Evolutionary conservation across 2,329 filamentous ascomycete species (phyloP).

Genomic region (Magnaporthales sp.): DNA sequence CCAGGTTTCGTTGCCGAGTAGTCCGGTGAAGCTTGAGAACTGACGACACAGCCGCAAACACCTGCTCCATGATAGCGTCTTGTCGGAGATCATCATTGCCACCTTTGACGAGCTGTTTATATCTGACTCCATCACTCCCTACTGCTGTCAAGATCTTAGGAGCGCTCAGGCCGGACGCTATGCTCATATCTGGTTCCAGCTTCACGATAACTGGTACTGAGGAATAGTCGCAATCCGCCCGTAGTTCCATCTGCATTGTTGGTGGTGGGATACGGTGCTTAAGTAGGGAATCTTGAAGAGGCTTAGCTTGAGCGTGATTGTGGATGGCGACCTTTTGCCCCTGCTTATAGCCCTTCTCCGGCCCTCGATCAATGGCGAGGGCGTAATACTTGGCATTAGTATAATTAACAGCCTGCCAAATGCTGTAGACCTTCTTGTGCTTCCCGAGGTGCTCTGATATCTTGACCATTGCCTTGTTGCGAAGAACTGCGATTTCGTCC

Average conservation of each 20-base stretch:
- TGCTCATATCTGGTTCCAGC: constrained; percentile 68
- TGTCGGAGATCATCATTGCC: constrained; percentile 94
- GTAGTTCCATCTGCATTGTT: constrained; percentile 74
- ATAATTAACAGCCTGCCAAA: constrained; percentile 66
- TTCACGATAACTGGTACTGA: constrained; percentile 63
- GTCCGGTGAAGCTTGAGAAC: constrained; percentile 78
- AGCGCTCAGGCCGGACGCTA: constrained; percentile 83
- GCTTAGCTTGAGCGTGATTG: constrained; percentile 53
- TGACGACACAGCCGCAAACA: constrained; percentile 91
- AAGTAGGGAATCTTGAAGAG: constrained; percentile 53
- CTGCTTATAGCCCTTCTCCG: constrained; percentile 53
- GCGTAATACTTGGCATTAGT: constrained; percentile 59
- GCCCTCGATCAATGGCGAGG: constrained; percentile 57
- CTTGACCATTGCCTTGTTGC: constrained; percentile 62
- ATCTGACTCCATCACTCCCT: constrained; percentile 67
- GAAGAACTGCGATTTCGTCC: constrained; percentile 66
- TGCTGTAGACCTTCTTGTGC: constrained; percentile 37
- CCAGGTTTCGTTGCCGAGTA: constrained; percentile 80
- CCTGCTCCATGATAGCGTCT: constrained; percentile 98
- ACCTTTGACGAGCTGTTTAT: constrained; percentile 90
- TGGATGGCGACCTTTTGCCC: constrained; percentile 49
- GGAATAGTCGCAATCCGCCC: constrained; percentile 65
- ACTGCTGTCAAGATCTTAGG: constrained; percentile 87
- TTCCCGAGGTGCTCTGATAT: constrained; percentile 54
- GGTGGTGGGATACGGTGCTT: constrained; percentile 73